These are phyloP conservation scores for Russula virescens DNA, from an alignment of 768 basidiomycete genomes.

Conservation along the genomic window DNA sequence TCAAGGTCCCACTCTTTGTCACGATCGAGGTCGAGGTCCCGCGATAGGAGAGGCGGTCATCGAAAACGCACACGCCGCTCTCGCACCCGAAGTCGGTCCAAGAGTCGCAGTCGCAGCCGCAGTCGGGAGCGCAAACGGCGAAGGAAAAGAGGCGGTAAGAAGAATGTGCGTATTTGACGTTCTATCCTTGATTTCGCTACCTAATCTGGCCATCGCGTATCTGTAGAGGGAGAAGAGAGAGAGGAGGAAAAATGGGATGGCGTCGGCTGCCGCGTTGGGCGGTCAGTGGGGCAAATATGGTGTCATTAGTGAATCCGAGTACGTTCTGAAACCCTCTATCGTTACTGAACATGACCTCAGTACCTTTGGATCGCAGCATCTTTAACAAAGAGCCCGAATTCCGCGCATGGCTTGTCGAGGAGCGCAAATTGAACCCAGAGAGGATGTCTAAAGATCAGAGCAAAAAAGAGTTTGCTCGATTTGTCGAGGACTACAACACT, in stretches of 20 bases:
- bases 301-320: conserved; percentile 82
- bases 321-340: conserved; percentile 28
- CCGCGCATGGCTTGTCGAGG: conserved; percentile 89
- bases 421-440: conserved; percentile 87
- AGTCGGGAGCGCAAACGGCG: conserved; percentile 34
- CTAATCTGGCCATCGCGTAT: background rate
- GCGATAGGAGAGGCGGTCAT: conserved; percentile 31
- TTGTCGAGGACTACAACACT: conserved; percentile 81
- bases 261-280: conserved; percentile 37
- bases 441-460: conserved; percentile 79
- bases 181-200: background rate
- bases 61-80: conserved; percentile 38
- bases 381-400: conserved; percentile 84
- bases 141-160: conserved; percentile 33
- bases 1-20: conserved; percentile 25
- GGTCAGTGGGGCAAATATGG: conserved; percentile 91
- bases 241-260: conserved; percentile 66
- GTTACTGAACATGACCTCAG: background rate
- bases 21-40: conserved; percentile 21
- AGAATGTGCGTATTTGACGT: conserved; percentile 36
- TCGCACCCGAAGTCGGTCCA: conserved; percentile 37
- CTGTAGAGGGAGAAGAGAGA: conserved; percentile 50
- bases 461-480: conserved; percentile 78
- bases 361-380: conserved; percentile 44
- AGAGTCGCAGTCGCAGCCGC: conserved; percentile 31